These are phyloP conservation scores for Talaromyces trachyspermus DNA, from an alignment of 495 filamentous ascomycete species.

Conservation along the genomic window DNA sequence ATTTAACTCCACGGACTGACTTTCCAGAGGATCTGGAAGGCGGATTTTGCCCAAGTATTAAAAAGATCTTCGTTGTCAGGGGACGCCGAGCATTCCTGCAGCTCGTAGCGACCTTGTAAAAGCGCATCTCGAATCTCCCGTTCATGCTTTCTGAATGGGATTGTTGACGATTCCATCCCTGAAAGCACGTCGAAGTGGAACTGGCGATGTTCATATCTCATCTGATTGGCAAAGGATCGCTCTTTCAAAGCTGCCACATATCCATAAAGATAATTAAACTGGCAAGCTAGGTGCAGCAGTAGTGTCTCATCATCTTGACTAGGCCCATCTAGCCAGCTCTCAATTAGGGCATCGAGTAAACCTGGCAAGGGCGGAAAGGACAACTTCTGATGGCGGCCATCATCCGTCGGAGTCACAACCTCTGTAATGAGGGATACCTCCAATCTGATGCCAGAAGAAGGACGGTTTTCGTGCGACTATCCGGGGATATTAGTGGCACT, in stretches of 20 bases:
- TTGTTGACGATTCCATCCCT: constrained; percentile 7
- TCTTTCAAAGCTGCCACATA: constrained; percentile 4
- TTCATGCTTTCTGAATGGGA: constrained; percentile 4
- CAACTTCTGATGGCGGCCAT: background rate
- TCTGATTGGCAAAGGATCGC: constrained; percentile 5
- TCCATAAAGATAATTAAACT: constrained; percentile 11
- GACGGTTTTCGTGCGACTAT: constrained; percentile 13
- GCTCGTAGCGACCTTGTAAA: constrained; percentile 5
- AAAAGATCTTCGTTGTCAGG: constrained; percentile 6
- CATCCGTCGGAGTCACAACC: too few species aligned
- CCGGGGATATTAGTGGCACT: constrained; percentile 10
- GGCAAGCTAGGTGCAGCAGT: constrained; percentile 3
- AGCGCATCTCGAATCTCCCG: constrained; percentile 10
- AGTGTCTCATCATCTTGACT: constrained; percentile 1
- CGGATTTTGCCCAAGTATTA: background rate
- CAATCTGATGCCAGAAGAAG: constrained; percentile 21
- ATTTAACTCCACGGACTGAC: too few species aligned
- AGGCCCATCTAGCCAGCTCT: constrained; percentile 11
- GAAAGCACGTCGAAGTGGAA: constrained; percentile 11
- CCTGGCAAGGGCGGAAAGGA: background rate
- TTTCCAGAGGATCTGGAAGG: background rate
- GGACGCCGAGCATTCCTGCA: constrained; percentile 8
- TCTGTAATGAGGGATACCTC: constrained; percentile 14
- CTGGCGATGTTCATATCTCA: constrained; percentile 10
- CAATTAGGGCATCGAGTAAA: constrained; percentile 10